Base-by-base conservation (phyloP, 768 basidiomycete genomes). In the Boletus rubescentipes region DNA sequence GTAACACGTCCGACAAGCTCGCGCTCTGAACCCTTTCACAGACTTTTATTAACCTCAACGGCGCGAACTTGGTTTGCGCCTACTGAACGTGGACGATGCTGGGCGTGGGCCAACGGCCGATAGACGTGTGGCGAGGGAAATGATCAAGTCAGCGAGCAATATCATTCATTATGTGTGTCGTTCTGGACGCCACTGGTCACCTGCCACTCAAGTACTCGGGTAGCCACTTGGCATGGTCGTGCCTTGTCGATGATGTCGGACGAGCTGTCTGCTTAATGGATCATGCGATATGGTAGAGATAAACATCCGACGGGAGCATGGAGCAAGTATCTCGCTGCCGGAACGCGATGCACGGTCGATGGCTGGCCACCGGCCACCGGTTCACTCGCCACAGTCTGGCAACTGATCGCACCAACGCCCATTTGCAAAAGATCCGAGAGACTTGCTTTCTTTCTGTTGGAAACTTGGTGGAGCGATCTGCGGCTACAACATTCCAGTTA, bases 191-290 rank as follows among this genome's bases (percentile, higher is more conserved):
- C 49, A 50, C 21, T 26, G 4, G 32, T 32, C 44, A 35, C 32
- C 31, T 5, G 55, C 44, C 44, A 31, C 51, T 26, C 35, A 9
- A n/a, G 26, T 26, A 26, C 26, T 26, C 26, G 6, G 26, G 26
- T 26, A 26, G 26, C 26, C 26, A 26, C 26, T 26, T 26, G 26
- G 26, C 26, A 26, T 26, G 26, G 21, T n/a, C 1, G 47, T 58
- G 60, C 50, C 60, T 59, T 58, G 42, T 43, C 46, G 23, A 31
- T 41, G 41, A 21, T 18, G 20, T 30, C n/a, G 26, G 34, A 32
- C 36, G 49, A 51, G 42, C 50, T 31, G 29, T 32, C 1, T 34
- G 60, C 55, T 62, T 36, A 43, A 43, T 35, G 48, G 61, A 54
- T 46, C n/a, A 36, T 59, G 46, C 34, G 60, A 51, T 45, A 15